phyloP scores from a whole-genome alignment of 2,329 filamentous ascomycete genomes.

The Thelonectria blattea region DNA sequence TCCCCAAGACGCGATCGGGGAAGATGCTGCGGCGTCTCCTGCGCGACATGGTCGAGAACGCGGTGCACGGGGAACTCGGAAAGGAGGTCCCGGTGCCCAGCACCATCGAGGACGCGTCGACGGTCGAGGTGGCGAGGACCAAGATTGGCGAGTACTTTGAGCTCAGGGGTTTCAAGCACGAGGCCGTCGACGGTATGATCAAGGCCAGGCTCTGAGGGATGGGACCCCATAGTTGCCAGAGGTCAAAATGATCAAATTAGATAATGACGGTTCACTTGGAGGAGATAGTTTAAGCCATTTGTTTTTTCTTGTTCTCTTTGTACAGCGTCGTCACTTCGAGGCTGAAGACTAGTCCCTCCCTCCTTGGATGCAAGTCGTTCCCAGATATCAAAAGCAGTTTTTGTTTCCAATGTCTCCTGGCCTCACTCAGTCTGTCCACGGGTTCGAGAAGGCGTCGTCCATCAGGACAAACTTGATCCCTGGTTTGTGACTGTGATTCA shows the following conservation, averaged over 20 bases:
- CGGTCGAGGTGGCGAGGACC: constrained; percentile 74
- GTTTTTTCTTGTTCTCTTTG: constrained; percentile 11
- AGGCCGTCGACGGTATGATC: constrained; percentile 53
- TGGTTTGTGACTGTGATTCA: neutral
- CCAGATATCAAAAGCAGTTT: neutral
- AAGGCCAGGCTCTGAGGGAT: constrained; percentile 58
- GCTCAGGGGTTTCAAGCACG: constrained; percentile 50
- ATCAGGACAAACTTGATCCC: neutral
- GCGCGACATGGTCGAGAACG: constrained; percentile 84
- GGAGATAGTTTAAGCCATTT: constrained; percentile 16
- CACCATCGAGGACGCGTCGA: constrained; percentile 81
- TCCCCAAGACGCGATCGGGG: constrained; percentile 89
- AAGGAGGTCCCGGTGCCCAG: constrained; percentile 77
- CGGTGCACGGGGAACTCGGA: constrained; percentile 73
- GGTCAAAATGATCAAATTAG: neutral
- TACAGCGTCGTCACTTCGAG: constrained; percentile 23
- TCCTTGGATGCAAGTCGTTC: constrained; percentile 9
- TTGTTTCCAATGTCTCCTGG: too few relatives aligned
- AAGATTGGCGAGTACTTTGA: constrained; percentile 80
- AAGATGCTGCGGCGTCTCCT: constrained; percentile 87
- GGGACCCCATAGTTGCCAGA: neutral
- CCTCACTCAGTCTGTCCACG: neutral
- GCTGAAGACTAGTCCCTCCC: constrained; percentile 15
- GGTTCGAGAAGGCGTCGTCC: neutral
- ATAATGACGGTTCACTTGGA: constrained; percentile 12